These are phyloP conservation scores for Boechera retrofracta DNA, from an alignment of 345 rosid genomes.

Conservation along the genomic window DNA sequence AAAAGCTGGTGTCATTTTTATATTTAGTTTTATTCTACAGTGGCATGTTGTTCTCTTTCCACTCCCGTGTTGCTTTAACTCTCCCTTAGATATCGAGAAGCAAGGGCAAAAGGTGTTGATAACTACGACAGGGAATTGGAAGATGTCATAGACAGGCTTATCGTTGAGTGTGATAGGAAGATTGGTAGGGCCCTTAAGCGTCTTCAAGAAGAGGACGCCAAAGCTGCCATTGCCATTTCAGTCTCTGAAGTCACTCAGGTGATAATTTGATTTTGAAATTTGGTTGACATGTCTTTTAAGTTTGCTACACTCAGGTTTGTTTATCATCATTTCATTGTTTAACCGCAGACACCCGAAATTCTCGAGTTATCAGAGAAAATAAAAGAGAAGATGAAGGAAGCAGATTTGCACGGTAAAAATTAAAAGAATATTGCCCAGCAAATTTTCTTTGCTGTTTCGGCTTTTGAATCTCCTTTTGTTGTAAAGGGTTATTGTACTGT, in stretches of 20 bases:
- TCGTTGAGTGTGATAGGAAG: constrained; percentile 94
- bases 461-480: constrained; percentile 8
- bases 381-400: constrained; percentile 88
- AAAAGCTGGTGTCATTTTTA: neutral
- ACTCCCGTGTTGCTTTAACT: constrained; percentile 39
- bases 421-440: neutral
- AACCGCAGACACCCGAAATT: constrained; percentile 68
- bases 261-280: neutral
- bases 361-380: constrained; percentile 82
- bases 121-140: constrained; percentile 91
- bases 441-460: neutral
- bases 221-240: constrained; percentile 95
- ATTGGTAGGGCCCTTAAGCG: constrained; percentile 91
- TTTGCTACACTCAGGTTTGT: neutral
- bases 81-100: constrained; percentile 73
- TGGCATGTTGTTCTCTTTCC: constrained; percentile 6
- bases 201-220: constrained; percentile 97
- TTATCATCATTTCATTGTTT: neutral
- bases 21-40: neutral
- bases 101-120: constrained; percentile 73
- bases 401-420: constrained; percentile 72
- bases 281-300: neutral
- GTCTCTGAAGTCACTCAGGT: constrained; percentile 97
- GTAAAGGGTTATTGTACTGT: neutral
- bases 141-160: constrained; percentile 87